phyloP scores from a whole-genome alignment of 2,329 filamentous ascomycete genomes.

The Monilinia fructicola region DNA sequence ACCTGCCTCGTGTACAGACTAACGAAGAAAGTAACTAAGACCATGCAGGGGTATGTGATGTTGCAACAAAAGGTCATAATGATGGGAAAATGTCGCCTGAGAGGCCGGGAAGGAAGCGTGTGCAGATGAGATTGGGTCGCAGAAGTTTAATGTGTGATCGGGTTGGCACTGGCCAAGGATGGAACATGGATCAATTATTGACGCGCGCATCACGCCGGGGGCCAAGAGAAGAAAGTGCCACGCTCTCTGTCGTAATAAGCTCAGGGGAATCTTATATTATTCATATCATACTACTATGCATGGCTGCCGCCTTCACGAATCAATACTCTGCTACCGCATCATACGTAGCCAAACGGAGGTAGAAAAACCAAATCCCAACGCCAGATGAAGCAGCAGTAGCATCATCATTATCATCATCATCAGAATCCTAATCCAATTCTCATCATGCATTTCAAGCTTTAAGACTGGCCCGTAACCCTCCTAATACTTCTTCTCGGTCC shows the following conservation, averaged over 20 bases:
- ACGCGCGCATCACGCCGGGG: background rate
- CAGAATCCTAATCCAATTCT: background rate
- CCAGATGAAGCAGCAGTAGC: background rate
- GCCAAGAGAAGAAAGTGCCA: no score
- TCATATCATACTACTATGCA: slow-evolving; percentile 4
- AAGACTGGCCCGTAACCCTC: slow-evolving; percentile 61
- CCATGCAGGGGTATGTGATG: background rate
- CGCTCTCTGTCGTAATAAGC: background rate
- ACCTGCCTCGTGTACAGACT: no score
- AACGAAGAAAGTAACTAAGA: background rate
- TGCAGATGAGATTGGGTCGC: no score
- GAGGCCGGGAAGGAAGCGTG: background rate
- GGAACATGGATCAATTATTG: background rate
- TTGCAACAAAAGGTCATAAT: background rate
- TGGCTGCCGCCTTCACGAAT: background rate
- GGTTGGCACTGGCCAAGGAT: background rate
- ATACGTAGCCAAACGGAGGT: background rate
- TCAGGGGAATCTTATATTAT: background rate
- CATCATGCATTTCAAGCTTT: slow-evolving; percentile 18
- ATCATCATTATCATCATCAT: background rate
- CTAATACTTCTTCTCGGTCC: slow-evolving; percentile 80
- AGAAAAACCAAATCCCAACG: slow-evolving; percentile 9
- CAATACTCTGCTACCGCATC: slow-evolving; percentile 5
- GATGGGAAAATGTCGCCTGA: background rate
- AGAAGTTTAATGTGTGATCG: no score